Evolutionary conservation across 139 green algal species (phyloP), one percentile per base, ranked within the genome.

Genomic region (Microglena sp.): DNA sequence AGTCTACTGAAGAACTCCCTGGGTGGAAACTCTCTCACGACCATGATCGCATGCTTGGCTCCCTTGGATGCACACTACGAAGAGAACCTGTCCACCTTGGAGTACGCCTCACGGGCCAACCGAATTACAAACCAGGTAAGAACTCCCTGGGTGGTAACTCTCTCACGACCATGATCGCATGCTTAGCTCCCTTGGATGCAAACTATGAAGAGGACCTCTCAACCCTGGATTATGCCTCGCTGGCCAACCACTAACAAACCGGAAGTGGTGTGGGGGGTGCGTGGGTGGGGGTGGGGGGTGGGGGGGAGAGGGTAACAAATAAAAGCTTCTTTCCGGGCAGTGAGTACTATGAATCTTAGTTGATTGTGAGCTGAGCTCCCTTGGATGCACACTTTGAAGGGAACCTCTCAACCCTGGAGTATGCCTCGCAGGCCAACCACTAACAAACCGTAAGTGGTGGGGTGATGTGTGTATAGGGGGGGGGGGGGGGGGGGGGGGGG

Each of bases 221-320:
- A 69, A 86, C 79, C 5, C 69, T 86, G n/a, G 79, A 86, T 40
- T 86, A 86, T 44, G 75, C 79, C 15, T 45, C 62, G n/a, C n/a
- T n/a, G n/a, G n/a, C n/a, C n/a, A n/a, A n/a, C n/a, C n/a, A n/a
- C n/a, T n/a, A n/a, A n/a, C n/a, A n/a, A n/a, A n/a, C n/a, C n/a
- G n/a, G n/a, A n/a, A n/a, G n/a, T n/a, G n/a, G n/a, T n/a, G n/a
- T n/a, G n/a, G n/a, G n/a, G n/a, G n/a, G n/a, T n/a, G n/a, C n/a
- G n/a, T n/a, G n/a, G n/a, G n/a, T n/a, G n/a, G n/a, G n/a, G n/a
- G n/a, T n/a, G n/a, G n/a, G n/a, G n/a, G n/a, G n/a, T n/a, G n/a
- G n/a, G n/a, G n/a, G n/a, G n/a, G n/a, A n/a, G n/a, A n/a, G n/a
- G n/a, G n/a, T n/a, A n/a, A n/a, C n/a, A n/a, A n/a, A n/a, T n/a